Percentiles rank a stretch among this genome's conserved stretches.
These are phyloP conservation scores for Azolla pinnata DNA, from an alignment of 75 land plant genomes.

Conservation along the genomic window DNA sequence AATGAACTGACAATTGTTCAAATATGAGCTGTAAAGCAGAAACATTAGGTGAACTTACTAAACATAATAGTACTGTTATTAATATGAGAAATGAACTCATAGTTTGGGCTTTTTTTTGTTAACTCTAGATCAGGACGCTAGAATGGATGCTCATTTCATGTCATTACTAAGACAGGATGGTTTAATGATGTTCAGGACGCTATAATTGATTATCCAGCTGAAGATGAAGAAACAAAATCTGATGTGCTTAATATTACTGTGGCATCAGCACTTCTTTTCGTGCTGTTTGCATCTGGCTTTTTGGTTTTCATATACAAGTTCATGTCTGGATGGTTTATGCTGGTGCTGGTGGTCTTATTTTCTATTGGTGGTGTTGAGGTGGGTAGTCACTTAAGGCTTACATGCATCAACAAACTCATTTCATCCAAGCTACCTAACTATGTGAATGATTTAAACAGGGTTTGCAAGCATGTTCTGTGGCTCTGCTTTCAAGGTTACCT, in stretches of 20 bases:
- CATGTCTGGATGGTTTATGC: slow-evolving; percentile 83
- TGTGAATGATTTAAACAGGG: slow-evolving; percentile 40
- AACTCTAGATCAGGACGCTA: too few species aligned
- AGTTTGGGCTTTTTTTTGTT: too few species aligned
- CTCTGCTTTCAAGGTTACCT: slow-evolving; percentile 70
- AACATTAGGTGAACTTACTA: too few species aligned
- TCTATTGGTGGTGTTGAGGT: slow-evolving; percentile 98
- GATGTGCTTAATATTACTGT: slow-evolving; percentile 72
- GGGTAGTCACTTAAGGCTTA: slow-evolving; percentile 8
- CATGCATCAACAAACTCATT: slow-evolving; percentile 1
- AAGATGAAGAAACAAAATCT: slow-evolving; percentile 27
- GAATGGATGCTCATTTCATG: too few species aligned
- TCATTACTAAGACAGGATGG: background rate
- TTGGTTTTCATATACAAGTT: slow-evolving; percentile 70
- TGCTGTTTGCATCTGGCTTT: slow-evolving; percentile 83
- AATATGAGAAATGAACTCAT: too few species aligned
- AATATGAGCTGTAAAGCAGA: too few species aligned
- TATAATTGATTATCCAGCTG: slow-evolving; percentile 31
- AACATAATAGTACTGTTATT: too few species aligned
- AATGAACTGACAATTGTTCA: too few species aligned
- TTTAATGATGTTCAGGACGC: slow-evolving; percentile 39
- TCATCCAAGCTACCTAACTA: background rate
- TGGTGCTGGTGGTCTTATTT: slow-evolving; percentile 77
- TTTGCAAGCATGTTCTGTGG: slow-evolving; percentile 80
- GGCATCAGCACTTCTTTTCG: slow-evolving; percentile 66